Evolutionary conservation across 306 rosid species (phyloP).

Genomic region (Sicyos baderoa): DNA sequence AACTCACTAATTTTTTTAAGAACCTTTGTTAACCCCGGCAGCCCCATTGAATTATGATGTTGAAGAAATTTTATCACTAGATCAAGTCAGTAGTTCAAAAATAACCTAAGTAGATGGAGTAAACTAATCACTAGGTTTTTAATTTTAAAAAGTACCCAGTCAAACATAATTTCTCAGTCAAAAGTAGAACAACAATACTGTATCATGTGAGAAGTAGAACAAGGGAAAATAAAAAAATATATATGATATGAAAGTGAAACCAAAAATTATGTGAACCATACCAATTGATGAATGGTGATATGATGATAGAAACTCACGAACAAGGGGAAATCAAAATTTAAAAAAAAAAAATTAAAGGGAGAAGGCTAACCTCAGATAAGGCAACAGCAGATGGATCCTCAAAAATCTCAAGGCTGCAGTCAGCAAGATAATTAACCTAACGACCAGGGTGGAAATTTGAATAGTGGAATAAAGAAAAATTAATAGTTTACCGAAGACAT

Average conservation of each 20-base stretch:
- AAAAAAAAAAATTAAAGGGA: slow-evolving; percentile 12
- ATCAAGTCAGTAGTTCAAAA: not conserved
- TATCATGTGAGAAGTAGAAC: not conserved
- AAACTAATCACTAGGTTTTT: not conserved
- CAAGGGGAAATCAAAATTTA: not conserved
- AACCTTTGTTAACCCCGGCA: not conserved
- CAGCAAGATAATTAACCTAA: slow-evolving; percentile 72
- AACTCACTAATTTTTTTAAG: slow-evolving; percentile 12
- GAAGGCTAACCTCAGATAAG: slow-evolving; percentile 52
- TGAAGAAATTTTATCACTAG: not conserved
- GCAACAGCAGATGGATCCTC: slow-evolving; percentile 81
- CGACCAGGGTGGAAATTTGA: slow-evolving; percentile 17
- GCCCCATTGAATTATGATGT: too few relatives aligned
- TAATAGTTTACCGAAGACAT: not conserved
- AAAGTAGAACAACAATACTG: not conserved
- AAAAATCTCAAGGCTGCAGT: slow-evolving; percentile 84
- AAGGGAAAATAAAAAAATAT: not conserved
- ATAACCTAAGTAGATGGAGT: slow-evolving; percentile 6
- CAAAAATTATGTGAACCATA: not conserved
- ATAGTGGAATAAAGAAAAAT: not conserved
- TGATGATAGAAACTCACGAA: not conserved
- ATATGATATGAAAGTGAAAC: not conserved
- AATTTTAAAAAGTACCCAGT: not conserved
- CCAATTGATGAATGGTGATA: not conserved
- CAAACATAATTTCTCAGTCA: not conserved